These are phyloP conservation scores for Melocanna baccifera DNA, from an alignment of 176 grass and related monocot genomes.

Conservation along the genomic window DNA sequence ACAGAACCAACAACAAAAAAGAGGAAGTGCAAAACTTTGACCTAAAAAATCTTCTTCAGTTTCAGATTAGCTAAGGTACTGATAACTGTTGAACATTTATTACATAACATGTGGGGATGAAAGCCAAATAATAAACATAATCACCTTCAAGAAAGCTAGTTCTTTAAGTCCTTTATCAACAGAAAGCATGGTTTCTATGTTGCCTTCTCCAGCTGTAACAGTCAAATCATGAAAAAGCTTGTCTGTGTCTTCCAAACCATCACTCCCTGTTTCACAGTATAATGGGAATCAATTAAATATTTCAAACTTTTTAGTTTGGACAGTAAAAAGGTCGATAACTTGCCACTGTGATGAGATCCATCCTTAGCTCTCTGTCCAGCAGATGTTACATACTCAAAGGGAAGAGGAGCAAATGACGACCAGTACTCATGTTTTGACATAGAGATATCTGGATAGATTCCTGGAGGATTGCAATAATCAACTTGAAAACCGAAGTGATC, in stretches of 20 bases:
- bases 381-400: slow-evolving; percentile 78
- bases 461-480: slow-evolving; percentile 45
- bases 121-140: slow-evolving; percentile 12
- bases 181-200: slow-evolving; percentile 87
- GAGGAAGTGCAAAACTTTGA: neutral
- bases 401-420: slow-evolving; percentile 95
- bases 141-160: slow-evolving; percentile 79
- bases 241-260: slow-evolving; percentile 44
- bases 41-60: neutral
- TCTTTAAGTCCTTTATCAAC: slow-evolving; percentile 97
- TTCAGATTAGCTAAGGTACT: neutral
- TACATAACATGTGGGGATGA: neutral
- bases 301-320: neutral
- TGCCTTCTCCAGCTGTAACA: slow-evolving; percentile 76
- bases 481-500: slow-evolving; percentile 1
- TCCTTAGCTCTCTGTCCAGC: slow-evolving; percentile 85
- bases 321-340: slow-evolving; percentile 17
- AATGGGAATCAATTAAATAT: slow-evolving; percentile 2
- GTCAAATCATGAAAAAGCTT: slow-evolving; percentile 57
- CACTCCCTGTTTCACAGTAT: slow-evolving; percentile 36
- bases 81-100: neutral
- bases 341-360: slow-evolving; percentile 43
- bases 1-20: neutral
- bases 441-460: slow-evolving; percentile 84
- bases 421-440: slow-evolving; percentile 83